A percentile compares a stretch with the other conserved stretches of the same genome.
Conservation (phyloP, 257 asterid species). For the Solanum chmielewskii region DNA sequence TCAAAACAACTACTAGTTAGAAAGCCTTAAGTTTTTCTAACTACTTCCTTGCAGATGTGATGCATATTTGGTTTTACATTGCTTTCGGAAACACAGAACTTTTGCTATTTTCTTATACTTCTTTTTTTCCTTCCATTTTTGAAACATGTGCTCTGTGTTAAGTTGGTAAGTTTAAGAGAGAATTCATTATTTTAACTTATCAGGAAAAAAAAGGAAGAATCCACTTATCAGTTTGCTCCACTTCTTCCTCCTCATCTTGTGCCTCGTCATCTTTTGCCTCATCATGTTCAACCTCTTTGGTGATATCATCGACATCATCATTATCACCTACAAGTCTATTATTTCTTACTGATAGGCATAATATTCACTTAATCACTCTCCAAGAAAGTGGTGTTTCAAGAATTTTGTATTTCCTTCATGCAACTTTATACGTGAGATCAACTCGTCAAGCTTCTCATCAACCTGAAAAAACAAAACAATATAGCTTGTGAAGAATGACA, state of each 20-base stretch:
- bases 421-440: slow-evolving; percentile 83
- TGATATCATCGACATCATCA: slow-evolving; percentile 6
- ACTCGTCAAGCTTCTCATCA: slow-evolving; percentile 87
- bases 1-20: no score
- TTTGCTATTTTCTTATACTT: no score
- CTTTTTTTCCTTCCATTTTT: no score
- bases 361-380: slow-evolving; percentile 67
- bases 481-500: not conserved
- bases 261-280: slow-evolving; percentile 54
- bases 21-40: no score
- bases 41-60: no score
- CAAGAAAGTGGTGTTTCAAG: slow-evolving; percentile 93
- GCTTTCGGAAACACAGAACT: no score
- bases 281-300: slow-evolving; percentile 49
- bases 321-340: slow-evolving; percentile 23
- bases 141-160: no score
- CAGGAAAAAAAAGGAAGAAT: no score
- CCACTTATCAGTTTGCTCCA: slow-evolving; percentile 41
- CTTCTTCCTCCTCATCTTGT: slow-evolving; percentile 69
- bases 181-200: no score
- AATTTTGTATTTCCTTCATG: slow-evolving; percentile 95
- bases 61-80: no score
- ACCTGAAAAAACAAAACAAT: slow-evolving; percentile 29
- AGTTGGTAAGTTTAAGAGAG: no score
- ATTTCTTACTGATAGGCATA: slow-evolving; percentile 46